phyloP scores from a whole-genome alignment of 306 rosid species.

The Potentilla sterilis region DNA sequence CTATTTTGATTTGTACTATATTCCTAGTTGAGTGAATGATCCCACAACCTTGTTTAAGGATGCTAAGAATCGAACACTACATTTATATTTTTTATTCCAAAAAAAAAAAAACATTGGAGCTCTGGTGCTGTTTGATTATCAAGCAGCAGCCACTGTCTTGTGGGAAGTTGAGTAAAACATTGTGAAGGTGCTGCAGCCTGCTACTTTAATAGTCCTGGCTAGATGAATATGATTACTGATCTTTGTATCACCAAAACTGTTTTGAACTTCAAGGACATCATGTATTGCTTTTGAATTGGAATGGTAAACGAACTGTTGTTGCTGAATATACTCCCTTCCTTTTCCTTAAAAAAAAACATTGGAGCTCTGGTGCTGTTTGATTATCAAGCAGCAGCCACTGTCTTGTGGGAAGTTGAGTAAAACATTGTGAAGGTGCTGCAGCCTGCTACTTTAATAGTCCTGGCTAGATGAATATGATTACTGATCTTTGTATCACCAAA shows the following conservation, averaged over 20 bases:
- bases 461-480: not conserved
- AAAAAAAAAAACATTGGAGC: not conserved
- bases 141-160: not conserved
- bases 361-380: not conserved
- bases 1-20: slow-evolving; percentile 13
- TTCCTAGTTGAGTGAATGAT: slow-evolving; percentile 10
- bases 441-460: not conserved
- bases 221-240: not conserved
- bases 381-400: not conserved
- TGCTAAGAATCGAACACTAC: not conserved
- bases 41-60: not conserved
- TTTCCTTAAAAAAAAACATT: not conserved
- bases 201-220: not conserved
- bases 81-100: not conserved
- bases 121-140: not conserved
- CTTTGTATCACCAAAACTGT: not conserved
- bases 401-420: not conserved
- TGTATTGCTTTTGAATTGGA: not conserved
- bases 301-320: not conserved
- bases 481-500: not conserved
- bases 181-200: slow-evolving; percentile 13
- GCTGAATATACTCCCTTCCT: not conserved
- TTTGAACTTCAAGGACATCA: not conserved
- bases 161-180: not conserved
- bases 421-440: slow-evolving; percentile 15